Evolutionary conservation across 371 early-diverging fungal genomes (phyloP).

Genomic region (Funneliformis caledonium): DNA sequence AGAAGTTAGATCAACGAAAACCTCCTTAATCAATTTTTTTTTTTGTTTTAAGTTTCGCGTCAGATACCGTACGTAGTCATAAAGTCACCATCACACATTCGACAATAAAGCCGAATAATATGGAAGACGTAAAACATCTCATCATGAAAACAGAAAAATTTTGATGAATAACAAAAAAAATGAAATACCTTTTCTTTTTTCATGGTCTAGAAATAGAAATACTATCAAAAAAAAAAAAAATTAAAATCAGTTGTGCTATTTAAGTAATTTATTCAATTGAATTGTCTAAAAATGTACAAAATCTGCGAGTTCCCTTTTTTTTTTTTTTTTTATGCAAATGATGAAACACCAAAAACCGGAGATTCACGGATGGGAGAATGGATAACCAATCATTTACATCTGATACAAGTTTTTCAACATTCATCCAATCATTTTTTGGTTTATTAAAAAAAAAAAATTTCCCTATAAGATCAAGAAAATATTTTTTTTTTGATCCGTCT

Average conservation of each 20-base stretch:
- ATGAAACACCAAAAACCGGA: not conserved
- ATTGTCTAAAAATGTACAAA: not conserved
- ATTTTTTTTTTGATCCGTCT: not conserved
- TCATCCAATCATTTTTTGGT: not conserved
- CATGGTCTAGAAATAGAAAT: not conserved
- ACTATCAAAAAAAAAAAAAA: not conserved
- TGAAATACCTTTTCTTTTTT: not conserved
- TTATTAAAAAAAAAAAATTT: not conserved
- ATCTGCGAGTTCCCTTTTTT: not conserved
- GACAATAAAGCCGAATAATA: constrained; percentile 16
- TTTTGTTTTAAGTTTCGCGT: not conserved
- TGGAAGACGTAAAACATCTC: constrained; percentile 18
- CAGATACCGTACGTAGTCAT: constrained; percentile 43
- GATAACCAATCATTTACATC: not conserved
- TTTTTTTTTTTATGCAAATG: not conserved
- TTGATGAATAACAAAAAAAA: not conserved
- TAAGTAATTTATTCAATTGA: not conserved
- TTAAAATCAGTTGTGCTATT: not conserved
- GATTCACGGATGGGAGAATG: not conserved
- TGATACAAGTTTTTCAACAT: not conserved
- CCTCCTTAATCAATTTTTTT: not conserved
- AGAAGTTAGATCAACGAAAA: not conserved
- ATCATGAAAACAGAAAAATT: not conserved
- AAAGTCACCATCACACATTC: constrained; percentile 38
- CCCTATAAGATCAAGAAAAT: not conserved